Evolutionary conservation across 2,329 filamentous ascomycete genomes (phyloP), one percentile per base, ranked within the genome.

Genomic region (Neophaeococcomyces aloes): DNA sequence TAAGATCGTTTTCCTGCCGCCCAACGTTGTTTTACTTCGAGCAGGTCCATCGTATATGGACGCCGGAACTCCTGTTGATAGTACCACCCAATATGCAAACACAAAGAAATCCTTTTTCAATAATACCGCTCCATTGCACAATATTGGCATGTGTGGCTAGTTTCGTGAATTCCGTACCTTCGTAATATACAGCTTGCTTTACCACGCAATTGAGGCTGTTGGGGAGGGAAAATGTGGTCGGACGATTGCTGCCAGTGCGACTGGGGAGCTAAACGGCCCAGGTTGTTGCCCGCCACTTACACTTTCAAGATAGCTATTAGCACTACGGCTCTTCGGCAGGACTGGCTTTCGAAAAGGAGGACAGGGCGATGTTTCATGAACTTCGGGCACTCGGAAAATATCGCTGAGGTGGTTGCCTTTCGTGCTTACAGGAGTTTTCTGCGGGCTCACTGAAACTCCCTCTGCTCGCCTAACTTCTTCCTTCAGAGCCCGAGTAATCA

Each of bases 401-500:
- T 65, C 65, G 53, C 66, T 67, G 51, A 70, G 69, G 15, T 66
- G 62, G 15, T 66, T 67, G 52, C 67, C 56, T 15, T 57, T 57
- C 1, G 53, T 47, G 41, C 53, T 52, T 51, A 42, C 31, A 6
- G 50, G 48, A 19, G 29, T 48, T 34, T 46, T 49, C 25, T 56
- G 53, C 33, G 36, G 63, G 49, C 48, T 57, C 51, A 30, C 53
- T 15, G 59, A 56, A 11, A 69, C 67, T n/a, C 64, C 65, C 49
- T 71, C 68, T 32, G 67, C 68, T 56, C 65, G 68, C 46, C 68
- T 66, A 34, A 71, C 62, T 37, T 69, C 64, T 46, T 71, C 68
- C 50, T 71, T 71, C 42, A 71, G 51, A 10, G 68, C 65, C 36
- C 68, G 61, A 14, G 67, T 71, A 33, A 71, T 65, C 23, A 68